Percentiles rank a stretch among this genome's conserved stretches.
phyloP scores from a whole-genome alignment of 805 yeast species.

The Yamadazyma scolyti region DNA sequence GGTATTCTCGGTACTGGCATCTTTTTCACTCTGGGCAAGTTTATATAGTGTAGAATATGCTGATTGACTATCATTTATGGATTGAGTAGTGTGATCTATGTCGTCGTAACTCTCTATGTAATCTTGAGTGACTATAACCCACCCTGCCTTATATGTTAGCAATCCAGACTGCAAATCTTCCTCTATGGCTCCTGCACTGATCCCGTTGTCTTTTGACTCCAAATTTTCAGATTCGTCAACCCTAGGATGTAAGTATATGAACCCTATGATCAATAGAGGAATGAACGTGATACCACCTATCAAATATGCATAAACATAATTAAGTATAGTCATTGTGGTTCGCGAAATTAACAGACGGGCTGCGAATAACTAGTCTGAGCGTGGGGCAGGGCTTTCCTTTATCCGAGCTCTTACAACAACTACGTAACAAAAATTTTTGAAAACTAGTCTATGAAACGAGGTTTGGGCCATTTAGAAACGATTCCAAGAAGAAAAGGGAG shows the following conservation, averaged over 20 bases:
- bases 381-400: no score
- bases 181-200: slow-evolving; percentile 60
- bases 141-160: slow-evolving; percentile 62
- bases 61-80: slow-evolving; percentile 44
- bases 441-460: no score
- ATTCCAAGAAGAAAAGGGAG: no score
- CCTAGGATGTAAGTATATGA: slow-evolving; percentile 40
- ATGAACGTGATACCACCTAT: slow-evolving; percentile 81
- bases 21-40: slow-evolving; percentile 39
- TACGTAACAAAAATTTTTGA: no score
- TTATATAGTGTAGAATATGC: slow-evolving; percentile 63
- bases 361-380: no score
- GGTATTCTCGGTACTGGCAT: slow-evolving; percentile 4
- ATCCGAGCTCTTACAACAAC: no score
- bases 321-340: slow-evolving; percentile 10
- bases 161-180: slow-evolving; percentile 60
- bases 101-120: slow-evolving; percentile 45
- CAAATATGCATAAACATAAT: slow-evolving; percentile 49
- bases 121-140: slow-evolving; percentile 83
- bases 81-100: slow-evolving; percentile 46
- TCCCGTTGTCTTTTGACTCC: slow-evolving; percentile 14
- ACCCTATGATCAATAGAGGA: slow-evolving; percentile 48
- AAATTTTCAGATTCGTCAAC: slow-evolving; percentile 2
- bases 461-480: no score
- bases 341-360: no score